Base-by-base conservation (phyloP, 2,329 filamentous ascomycete species). In the Fusarium drepaniforme region DNA sequence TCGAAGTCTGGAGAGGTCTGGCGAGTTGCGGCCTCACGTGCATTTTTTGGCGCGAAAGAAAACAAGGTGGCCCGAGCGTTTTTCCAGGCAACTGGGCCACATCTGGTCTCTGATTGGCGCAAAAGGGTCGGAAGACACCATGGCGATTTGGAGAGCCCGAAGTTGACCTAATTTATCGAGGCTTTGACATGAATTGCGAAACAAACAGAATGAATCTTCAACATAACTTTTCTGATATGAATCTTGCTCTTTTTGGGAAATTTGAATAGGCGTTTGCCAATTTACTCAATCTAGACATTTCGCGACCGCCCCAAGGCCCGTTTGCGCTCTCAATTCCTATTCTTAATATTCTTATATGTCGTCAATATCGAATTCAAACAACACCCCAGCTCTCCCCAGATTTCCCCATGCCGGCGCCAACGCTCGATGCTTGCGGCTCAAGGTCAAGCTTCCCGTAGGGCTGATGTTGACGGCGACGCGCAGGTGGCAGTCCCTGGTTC, bases 361-460 rank as follows among this genome's bases (percentile, higher is more conserved):
- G 23, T 75, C 35, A 16, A 37, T 42, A 60, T 73, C 53, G 35
- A 64, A 69, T 63, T 70, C 60, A 38, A 71, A 64, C 56, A 74
- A 46, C 16, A 66, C 68, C 71, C 72, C 53, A 74, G 74, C 70
- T 78, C 66, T 71, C 72, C 74, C 76, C 68, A 71, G 74, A 74
- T 76, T 77, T 71, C 70, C 53, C 64, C 69, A 72, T 75, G 66
- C 66, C 73, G 75, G 76, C 66, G 72, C 74, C 72, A 78, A 75
- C 78, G 72, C 75, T 78, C 74, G 72, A 80, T 73, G 73, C 67
- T 75, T 75, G 78, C 75, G 77, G 75, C 78, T 77, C 76, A 76
- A 73, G 61, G 62, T 76, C 73, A 75, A 79, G 74, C 72, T 77
- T 70, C 71, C 71, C 72, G 72, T 79, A 80, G 79, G 79, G 79